Percentiles rank a stretch among this genome's conserved stretches.
Evolutionary conservation across 306 rosid genomes (phyloP).

Genomic region (Medicago arabica): DNA sequence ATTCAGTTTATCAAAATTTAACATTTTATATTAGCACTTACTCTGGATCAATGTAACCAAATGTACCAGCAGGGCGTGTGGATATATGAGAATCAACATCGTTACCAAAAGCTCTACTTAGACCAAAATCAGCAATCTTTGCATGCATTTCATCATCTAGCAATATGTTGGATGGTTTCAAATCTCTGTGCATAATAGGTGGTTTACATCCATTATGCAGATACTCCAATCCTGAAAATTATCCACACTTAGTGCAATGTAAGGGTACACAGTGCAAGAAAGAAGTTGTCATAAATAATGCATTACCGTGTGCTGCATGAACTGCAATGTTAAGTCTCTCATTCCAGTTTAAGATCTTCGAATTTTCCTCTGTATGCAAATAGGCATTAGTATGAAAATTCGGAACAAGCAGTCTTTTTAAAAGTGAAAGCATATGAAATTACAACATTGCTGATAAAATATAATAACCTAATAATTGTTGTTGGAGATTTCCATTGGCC

Average conservation of each 20-base stretch:
- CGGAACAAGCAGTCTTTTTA: not conserved
- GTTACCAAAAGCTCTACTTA: constrained; percentile 41
- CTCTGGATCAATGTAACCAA: constrained; percentile 58
- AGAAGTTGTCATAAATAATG: not conserved
- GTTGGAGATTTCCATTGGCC: constrained; percentile 38
- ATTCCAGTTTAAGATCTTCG: constrained; percentile 24
- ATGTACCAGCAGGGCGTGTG: constrained; percentile 48
- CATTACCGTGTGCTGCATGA: constrained; percentile 33
- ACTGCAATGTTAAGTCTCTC: constrained; percentile 32
- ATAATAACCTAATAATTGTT: constrained; percentile 28
- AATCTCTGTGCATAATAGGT: constrained; percentile 54
- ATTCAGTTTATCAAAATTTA: not conserved
- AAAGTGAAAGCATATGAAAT: not conserved
- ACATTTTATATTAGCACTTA: constrained; percentile 37
- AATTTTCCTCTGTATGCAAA: not conserved
- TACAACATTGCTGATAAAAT: no score
- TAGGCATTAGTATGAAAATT: constrained; percentile 8
- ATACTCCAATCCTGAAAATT: constrained; percentile 46
- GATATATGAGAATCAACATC: constrained; percentile 46
- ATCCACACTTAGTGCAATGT: not conserved
- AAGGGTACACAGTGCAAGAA: not conserved
- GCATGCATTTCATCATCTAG: constrained; percentile 47
- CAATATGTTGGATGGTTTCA: constrained; percentile 63
- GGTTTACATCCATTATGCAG: constrained; percentile 54
- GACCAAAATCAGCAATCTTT: constrained; percentile 61